Base-by-base conservation (phyloP, 768 basidiomycete genomes). In the Leccinum incarnatum region DNA sequence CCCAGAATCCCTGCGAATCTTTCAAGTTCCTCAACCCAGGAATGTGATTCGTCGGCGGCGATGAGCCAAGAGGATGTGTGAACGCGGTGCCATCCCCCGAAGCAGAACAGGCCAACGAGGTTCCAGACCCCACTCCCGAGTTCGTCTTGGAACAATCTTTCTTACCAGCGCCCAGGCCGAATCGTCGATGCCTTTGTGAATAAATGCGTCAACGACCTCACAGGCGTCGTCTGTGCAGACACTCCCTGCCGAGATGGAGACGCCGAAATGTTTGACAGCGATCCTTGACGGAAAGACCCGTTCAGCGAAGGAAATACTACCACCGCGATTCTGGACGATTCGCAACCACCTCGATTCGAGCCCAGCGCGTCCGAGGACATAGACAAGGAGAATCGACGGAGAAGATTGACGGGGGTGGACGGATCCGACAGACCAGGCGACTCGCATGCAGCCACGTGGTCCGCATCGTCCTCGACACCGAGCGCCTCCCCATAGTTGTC, bases 1-100 rank as follows among this genome's bases (percentile, higher is more conserved):
- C 67, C 67, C 69, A 71, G 42, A 71, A 71, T 25, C 69, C 69
- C 7, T 69, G 65, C n/a, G 64, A 47, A 60, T 69, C 64, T 49
- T n/a, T n/a, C n/a, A n/a, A n/a, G n/a, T 61, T 69, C 17, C 66
- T 64, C 25, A 69, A 50, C 15, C 55, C 64, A 15, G 53, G 27
- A 9, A 51, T 51, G 27, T 27, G 49, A 56, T 58, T 60, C 42
- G 52, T 57, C 11, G 50, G 49, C 10, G 57, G 58, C 7, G 27
- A 27, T 27, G 4, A 27, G 27, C 27, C 27, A 27, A 27, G 27
- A 27, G 32, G 21, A 21, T 57, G 6, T 51, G 4, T 57, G n/a
- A 55, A 29, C 25, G 58, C 42, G 11, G 11, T 1, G 11, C 4
- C 4, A 19, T 60, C 58, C 11, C 49, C 46, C 25, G 54, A 55